Evolutionary conservation across 1,284 basidiomycete species (phyloP).

Genomic region (Sanguinoderma infundibulare): DNA sequence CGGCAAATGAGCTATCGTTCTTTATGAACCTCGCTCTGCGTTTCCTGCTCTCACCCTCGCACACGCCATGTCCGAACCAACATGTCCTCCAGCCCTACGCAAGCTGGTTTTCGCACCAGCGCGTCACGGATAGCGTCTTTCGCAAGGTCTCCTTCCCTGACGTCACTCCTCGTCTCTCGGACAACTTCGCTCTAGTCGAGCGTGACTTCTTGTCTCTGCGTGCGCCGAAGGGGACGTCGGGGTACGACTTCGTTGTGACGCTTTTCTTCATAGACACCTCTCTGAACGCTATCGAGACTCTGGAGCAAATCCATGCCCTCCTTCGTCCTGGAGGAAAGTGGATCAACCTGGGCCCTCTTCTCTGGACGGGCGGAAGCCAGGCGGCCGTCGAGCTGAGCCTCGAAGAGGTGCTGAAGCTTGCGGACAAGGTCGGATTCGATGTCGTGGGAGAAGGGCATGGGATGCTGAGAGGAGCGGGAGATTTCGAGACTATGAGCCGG

Average conservation of each 20-base stretch:
- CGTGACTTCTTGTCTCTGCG: conserved; percentile 55
- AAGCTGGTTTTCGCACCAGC: conserved; percentile 73
- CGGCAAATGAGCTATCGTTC: conserved; percentile 63
- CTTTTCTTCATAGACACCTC: conserved; percentile 78
- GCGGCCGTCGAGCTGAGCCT: conserved; percentile 64
- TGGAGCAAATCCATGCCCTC: conserved; percentile 55
- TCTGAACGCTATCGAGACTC: conserved; percentile 56
- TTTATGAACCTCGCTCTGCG: conserved; percentile 67
- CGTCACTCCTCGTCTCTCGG: conserved; percentile 51
- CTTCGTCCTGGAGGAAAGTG: conserved; percentile 63
- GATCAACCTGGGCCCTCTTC: conserved; percentile 71
- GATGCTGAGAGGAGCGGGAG: background rate
- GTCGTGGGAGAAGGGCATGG: conserved; percentile 32
- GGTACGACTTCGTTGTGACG: conserved; percentile 64
- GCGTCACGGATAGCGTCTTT: conserved; percentile 52
- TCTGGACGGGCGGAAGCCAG: conserved; percentile 61
- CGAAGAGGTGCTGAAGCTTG: conserved; percentile 58
- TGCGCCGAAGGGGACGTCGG: conserved; percentile 13
- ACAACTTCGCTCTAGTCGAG: conserved; percentile 47
- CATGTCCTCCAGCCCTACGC: conserved; percentile 62
- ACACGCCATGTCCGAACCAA: conserved; percentile 45
- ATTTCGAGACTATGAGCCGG: conserved; percentile 21
- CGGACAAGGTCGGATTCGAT: conserved; percentile 55
- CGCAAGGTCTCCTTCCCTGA: conserved; percentile 62
- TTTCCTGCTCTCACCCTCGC: conserved; percentile 53